Percentiles rank a stretch among this genome's conserved stretches.
Conservation (phyloP, 2,329 filamentous ascomycete genomes). For the Fusarium poae region DNA sequence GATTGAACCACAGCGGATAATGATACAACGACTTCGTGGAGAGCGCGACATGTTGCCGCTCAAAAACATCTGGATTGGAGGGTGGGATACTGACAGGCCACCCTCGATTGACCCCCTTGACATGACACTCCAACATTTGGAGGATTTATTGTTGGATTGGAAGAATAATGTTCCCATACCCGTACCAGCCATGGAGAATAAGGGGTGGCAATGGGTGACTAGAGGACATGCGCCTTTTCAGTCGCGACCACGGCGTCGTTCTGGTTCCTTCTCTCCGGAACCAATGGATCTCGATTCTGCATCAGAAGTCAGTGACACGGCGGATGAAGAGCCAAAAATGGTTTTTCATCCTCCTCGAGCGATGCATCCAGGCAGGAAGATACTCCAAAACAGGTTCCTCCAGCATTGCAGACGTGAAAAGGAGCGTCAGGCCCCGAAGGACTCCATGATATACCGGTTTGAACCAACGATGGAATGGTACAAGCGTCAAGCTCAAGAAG, state of each 20-base stretch:
- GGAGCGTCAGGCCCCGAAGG: not conserved
- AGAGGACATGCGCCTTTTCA: conserved; percentile 15
- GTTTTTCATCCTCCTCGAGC: conserved; percentile 64
- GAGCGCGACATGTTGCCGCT: conserved; percentile 51
- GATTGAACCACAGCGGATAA: conserved; percentile 59
- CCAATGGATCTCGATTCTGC: conserved; percentile 40
- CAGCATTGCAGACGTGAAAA: conserved; percentile 50
- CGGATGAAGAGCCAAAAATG: conserved; percentile 47
- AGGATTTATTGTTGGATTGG: conserved; percentile 51
- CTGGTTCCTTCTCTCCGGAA: conserved; percentile 13
- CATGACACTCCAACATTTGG: conserved; percentile 56
- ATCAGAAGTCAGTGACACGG: conserved; percentile 37
- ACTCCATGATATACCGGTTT: conserved; percentile 56
- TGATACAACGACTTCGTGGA: conserved; percentile 57
- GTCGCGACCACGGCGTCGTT: not conserved
- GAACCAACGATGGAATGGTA: conserved; percentile 67
- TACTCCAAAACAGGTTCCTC: conserved; percentile 61
- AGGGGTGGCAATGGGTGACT: conserved; percentile 57
- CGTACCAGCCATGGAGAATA: conserved; percentile 44
- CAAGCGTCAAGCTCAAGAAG: conserved; percentile 59
- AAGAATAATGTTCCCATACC: conserved; percentile 55
- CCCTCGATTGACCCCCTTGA: conserved; percentile 55
- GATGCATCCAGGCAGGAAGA: conserved; percentile 29
- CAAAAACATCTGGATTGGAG: conserved; percentile 61
- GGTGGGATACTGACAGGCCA: conserved; percentile 46